A percentile compares a stretch with the other conserved stretches of the same genome.
phyloP scores from a whole-genome alignment of 148 eudicot species.

The Arctostaphylos glauca region DNA sequence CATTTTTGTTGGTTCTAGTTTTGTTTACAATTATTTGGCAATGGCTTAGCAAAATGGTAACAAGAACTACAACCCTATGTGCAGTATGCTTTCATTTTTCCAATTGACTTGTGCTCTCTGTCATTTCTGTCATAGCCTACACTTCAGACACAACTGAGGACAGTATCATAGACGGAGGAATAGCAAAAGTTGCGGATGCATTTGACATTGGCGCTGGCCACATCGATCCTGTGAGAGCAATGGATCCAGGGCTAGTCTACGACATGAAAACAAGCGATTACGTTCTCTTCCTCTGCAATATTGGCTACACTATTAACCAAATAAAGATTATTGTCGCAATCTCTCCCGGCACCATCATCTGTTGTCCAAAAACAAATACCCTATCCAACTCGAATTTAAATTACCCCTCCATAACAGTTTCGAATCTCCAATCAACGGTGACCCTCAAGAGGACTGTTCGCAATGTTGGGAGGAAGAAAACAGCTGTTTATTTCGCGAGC shows the following conservation, averaged over 20 bases:
- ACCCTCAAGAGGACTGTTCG: conserved; percentile 40
- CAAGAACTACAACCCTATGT: too few species aligned
- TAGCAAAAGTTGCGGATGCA: conserved; percentile 28
- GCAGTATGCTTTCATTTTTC: neutral
- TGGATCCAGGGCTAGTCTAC: conserved; percentile 49
- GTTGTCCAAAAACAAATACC: conserved; percentile 15
- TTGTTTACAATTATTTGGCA: neutral
- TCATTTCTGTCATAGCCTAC: conserved; percentile 24
- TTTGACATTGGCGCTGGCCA: conserved; percentile 54
- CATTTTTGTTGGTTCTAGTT: neutral
- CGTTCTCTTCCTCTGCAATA: conserved; percentile 44
- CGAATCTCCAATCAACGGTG: conserved; percentile 30
- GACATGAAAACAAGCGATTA: conserved; percentile 42
- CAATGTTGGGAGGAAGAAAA: conserved; percentile 35
- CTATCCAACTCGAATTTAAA: conserved; percentile 28
- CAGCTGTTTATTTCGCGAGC: conserved; percentile 30
- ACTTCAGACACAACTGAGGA: conserved; percentile 32
- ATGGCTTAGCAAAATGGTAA: too few species aligned
- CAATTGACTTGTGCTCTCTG: neutral
- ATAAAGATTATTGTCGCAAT: conserved; percentile 22
- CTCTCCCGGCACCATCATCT: neutral
- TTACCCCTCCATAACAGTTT: conserved; percentile 44
- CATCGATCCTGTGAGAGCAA: conserved; percentile 38
- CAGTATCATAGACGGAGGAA: conserved; percentile 31
- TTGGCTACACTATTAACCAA: conserved; percentile 30